These are phyloP conservation scores for Penicillium taxi DNA, from an alignment of 495 filamentous ascomycete genomes.

Conservation along the genomic window DNA sequence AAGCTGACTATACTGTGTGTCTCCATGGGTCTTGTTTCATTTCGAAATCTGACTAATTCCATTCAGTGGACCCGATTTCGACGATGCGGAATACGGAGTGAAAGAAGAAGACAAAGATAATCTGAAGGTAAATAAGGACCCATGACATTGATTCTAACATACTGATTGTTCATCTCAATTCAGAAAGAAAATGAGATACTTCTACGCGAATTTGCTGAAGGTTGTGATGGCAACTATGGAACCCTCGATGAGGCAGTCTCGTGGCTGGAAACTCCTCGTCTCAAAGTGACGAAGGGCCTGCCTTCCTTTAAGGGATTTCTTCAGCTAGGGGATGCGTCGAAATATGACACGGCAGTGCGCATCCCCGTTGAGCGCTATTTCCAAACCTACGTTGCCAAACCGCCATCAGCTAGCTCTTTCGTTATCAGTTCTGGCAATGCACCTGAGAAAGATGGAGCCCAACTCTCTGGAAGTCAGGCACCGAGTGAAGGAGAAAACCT, in stretches of 20 bases:
- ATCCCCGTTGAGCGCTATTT: conserved; percentile 90
- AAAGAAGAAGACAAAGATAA: conserved; percentile 84
- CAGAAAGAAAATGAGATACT: conserved; percentile 60
- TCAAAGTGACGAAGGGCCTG: conserved; percentile 65
- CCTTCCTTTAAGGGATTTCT: conserved; percentile 72
- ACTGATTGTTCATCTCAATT: not conserved
- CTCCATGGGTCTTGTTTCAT: not conserved
- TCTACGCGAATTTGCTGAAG: conserved; percentile 54
- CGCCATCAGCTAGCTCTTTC: conserved; percentile 68
- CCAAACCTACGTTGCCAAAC: conserved; percentile 65
- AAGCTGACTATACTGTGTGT: conserved; percentile 74
- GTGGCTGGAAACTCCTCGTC: conserved; percentile 63
- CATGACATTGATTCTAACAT: too few species aligned
- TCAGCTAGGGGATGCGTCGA: conserved; percentile 66
- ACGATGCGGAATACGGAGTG: conserved; percentile 82
- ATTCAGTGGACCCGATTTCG: conserved; percentile 84
- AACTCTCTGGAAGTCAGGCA: conserved; percentile 38
- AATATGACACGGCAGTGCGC: conserved; percentile 66
- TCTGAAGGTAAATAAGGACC: conserved; percentile 47
- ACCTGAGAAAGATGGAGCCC: conserved; percentile 33
- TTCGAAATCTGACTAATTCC: conserved; percentile 19
- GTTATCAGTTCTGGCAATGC: conserved; percentile 45
- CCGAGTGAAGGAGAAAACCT: conserved; percentile 36
- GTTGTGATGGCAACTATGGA: conserved; percentile 62
- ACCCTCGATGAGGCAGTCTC: conserved; percentile 79